A percentile compares a stretch with the other conserved stretches of the same genome.
These are phyloP conservation scores for Emmonsia crescens DNA, from an alignment of 2,329 filamentous ascomycete genomes.

Conservation along the genomic window DNA sequence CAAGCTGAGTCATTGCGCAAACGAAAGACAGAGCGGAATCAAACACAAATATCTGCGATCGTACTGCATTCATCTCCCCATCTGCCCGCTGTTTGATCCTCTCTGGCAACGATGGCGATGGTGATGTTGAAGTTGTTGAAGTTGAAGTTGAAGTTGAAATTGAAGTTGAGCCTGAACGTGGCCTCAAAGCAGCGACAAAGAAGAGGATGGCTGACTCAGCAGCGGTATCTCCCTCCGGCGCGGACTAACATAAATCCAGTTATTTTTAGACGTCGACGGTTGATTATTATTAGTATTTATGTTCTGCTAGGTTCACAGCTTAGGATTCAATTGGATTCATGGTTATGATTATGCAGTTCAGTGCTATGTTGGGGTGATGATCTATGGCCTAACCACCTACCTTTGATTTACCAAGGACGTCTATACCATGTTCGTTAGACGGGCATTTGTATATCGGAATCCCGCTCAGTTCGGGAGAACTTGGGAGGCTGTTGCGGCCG, in stretches of 20 bases:
- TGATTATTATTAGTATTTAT: no score
- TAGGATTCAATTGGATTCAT: neutral
- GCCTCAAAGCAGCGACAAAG: neutral
- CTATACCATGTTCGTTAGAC: constrained; percentile 3
- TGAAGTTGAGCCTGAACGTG: neutral
- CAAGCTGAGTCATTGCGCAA: neutral
- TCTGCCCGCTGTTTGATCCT: neutral
- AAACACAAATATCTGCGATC: neutral
- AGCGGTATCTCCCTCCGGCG: neutral
- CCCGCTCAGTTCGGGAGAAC: neutral
- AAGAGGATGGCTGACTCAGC: neutral
- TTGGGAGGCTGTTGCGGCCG: neutral
- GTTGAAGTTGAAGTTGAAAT: neutral
- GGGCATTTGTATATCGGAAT: constrained; percentile 4
- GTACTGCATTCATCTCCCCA: no score
- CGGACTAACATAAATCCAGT: neutral
- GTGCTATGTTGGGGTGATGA: neutral
- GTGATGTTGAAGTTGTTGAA: neutral
- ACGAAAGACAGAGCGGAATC: neutral
- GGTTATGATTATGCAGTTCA: neutral
- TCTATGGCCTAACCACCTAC: neutral
- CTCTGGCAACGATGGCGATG: neutral
- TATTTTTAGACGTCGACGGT: neutral
- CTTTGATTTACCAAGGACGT: neutral
- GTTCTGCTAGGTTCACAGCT: no score